phyloP scores from a whole-genome alignment of 2,329 filamentous ascomycete genomes.

The Coniochaeta prunicola region DNA sequence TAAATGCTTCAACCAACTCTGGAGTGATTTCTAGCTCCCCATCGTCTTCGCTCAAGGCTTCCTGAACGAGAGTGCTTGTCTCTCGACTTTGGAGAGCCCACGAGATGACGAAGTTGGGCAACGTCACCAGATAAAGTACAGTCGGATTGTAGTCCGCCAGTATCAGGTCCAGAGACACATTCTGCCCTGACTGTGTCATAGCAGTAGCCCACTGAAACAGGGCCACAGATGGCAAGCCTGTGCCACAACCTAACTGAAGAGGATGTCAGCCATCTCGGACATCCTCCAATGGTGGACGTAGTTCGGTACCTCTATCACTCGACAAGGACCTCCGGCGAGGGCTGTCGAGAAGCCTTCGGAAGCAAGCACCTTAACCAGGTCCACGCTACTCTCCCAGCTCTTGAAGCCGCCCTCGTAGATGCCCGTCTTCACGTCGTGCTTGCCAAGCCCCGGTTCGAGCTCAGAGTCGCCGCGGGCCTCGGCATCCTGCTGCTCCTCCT shows the following conservation, averaged over 20 bases:
- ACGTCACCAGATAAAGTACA: slow-evolving; percentile 69
- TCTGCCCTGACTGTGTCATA: slow-evolving; percentile 15
- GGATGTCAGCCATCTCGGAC: slow-evolving; percentile 14
- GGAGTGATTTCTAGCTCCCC: slow-evolving; percentile 60
- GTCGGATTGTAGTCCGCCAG: slow-evolving; percentile 75
- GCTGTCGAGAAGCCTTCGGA: slow-evolving; percentile 27
- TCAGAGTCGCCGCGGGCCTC: slow-evolving; percentile 29
- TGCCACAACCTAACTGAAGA: slow-evolving; percentile 67
- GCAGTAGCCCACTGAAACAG: slow-evolving; percentile 55
- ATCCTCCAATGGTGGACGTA: background rate
- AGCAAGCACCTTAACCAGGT: slow-evolving; percentile 64
- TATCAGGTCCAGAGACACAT: slow-evolving; percentile 46
- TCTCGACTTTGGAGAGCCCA: slow-evolving; percentile 48
- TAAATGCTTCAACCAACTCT: slow-evolving; percentile 52
- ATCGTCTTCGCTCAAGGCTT: slow-evolving; percentile 41
- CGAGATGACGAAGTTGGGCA: slow-evolving; percentile 69
- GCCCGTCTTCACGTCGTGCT: slow-evolving; percentile 70
- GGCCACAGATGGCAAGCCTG: slow-evolving; percentile 64
- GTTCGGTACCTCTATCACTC: slow-evolving; percentile 46
- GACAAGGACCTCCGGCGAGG: slow-evolving; percentile 25
- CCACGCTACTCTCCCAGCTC: slow-evolving; percentile 81
- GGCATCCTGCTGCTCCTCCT: slow-evolving; percentile 30
- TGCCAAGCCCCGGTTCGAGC: slow-evolving; percentile 45
- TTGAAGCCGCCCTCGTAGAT: slow-evolving; percentile 86
- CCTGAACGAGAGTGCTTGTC: slow-evolving; percentile 28